These are phyloP conservation scores for Sequoiadendron giganteum DNA, from an alignment of 75 land plant species.

Conservation along the genomic window DNA sequence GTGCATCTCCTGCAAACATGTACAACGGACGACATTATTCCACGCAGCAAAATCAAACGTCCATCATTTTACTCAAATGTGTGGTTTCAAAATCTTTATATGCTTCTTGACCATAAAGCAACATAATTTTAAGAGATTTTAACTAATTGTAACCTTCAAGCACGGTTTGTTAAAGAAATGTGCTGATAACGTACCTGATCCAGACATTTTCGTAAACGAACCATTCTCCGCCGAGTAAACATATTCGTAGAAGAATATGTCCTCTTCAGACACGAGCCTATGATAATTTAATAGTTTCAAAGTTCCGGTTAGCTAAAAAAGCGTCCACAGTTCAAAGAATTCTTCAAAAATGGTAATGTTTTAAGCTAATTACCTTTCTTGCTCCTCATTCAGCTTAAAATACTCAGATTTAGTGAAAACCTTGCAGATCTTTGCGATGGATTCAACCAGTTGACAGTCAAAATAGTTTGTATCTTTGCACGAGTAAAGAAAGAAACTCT, in stretches of 20 bases:
- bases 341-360: not conserved
- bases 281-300: not conserved
- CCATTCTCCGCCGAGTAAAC: constrained; percentile 2
- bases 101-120: not conserved
- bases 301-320: too few relatives aligned
- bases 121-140: not conserved
- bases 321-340: too few relatives aligned
- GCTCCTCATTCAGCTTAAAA: not conserved
- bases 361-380: not conserved
- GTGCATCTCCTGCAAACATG: not conserved
- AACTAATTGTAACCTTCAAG: not conserved
- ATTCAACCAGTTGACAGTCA: not conserved
- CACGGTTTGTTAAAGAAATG: not conserved
- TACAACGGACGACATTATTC: not conserved
- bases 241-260: not conserved
- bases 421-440: not conserved
- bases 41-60: not conserved
- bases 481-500: not conserved
- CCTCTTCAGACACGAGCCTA: not conserved
- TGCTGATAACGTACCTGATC: not conserved
- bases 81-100: not conserved
- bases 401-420: constrained; percentile 1
- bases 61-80: too few relatives aligned
- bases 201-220: not conserved
- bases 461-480: constrained; percentile 5